Evolutionary conservation across 495 filamentous ascomycete genomes (phyloP).

Genomic region (Penicillium waksmanii): DNA sequence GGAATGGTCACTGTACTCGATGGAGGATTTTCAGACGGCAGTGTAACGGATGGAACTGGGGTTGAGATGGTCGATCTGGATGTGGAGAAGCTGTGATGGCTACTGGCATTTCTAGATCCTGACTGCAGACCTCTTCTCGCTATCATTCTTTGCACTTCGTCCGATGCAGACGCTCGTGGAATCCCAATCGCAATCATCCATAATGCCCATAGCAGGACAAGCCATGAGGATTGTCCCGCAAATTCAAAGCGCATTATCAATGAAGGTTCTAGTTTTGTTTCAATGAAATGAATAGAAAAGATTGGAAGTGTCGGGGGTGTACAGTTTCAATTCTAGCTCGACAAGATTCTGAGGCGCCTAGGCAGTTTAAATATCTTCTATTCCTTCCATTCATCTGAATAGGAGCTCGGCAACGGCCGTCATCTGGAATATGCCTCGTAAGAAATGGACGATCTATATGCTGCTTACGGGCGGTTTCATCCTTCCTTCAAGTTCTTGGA

Average conservation of each 20-base stretch:
- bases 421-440: too few species aligned
- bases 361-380: too few species aligned
- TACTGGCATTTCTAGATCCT: constrained; percentile 2
- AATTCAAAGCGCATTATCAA: background rate
- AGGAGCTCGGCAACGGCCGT: too few species aligned
- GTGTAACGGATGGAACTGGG: background rate
- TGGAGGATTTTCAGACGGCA: background rate
- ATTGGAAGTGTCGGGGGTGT: too few species aligned
- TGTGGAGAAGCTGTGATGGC: background rate
- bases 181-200: background rate
- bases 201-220: constrained; percentile 1
- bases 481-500: background rate
- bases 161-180: background rate
- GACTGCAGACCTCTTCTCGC: background rate
- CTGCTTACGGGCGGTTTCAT: constrained; percentile 5
- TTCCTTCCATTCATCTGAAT: too few species aligned
- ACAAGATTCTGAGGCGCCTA: too few species aligned
- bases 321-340: too few species aligned
- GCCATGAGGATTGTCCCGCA: background rate
- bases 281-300: background rate
- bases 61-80: background rate
- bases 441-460: background rate
- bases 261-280: background rate
- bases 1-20: background rate
- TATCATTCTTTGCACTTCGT: background rate